Base-by-base conservation (phyloP, 106 monocot species). In the Amphibolis antarctica region DNA sequence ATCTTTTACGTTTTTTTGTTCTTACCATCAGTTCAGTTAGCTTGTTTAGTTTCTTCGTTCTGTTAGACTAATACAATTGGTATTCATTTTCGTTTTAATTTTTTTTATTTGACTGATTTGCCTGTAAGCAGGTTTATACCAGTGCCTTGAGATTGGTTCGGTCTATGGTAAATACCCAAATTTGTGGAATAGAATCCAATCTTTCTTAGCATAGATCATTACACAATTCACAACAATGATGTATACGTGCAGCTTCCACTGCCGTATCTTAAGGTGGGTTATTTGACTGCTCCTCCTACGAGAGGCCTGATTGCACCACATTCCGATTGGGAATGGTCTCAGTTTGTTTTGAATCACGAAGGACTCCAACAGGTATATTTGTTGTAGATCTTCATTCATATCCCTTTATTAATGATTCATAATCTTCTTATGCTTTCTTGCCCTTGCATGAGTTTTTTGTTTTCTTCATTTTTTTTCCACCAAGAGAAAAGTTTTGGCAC, bases 141-240 rank as follows among this genome's bases (percentile, higher is more conserved):
- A 89, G 94, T 84, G 94, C 94, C 60, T 77, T 94, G 77, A 77
- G 83, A 76, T 59, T 94, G 44, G 89, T 94, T 36, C 89, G 86
- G 21, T 82, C 89, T 53, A 94, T 86, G 89, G 94, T 94, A 30
- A 76, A 83, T 81, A 15, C 18, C 59, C 61, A 10, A 4, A 12
- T 51, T 51, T 18, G 5, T 47, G 46, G 14, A 55, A 5, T 13
- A 24, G 21, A 55, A 55, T 24, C 4, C 25, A 55, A 10, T 24
- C 25, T 24, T 55, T 51, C 7, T 53, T 11, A 28, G 29, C 49
- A 9, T 30, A 53, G 30, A 13, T 22, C 36, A 65, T n/a, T 65
- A 14, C 11, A 59, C 28, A 51, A 14, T 70, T 0, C n/a, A n/a
- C n/a, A n/a, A 61, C 11, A 29, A 19, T 18, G 14, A 55, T 21